Percentiles rank a stretch among this genome's conserved stretches.
Conservation (phyloP, 2,329 filamentous ascomycete species). For the Aspergillus fumigatiaffinis region DNA sequence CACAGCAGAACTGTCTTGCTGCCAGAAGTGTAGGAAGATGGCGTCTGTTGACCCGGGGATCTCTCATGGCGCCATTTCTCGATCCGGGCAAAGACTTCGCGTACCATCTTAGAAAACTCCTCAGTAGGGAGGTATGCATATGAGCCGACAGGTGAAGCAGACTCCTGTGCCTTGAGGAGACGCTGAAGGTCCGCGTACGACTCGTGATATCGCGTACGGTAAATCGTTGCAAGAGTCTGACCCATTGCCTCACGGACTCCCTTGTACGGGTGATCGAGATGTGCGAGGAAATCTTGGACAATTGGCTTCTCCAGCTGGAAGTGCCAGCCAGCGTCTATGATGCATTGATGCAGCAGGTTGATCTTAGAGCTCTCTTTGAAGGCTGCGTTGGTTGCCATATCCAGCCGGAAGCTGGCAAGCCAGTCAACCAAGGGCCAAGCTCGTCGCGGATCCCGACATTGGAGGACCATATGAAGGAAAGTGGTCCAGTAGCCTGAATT, state of each 20-base stretch:
- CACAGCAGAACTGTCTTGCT: slow-evolving; percentile 94
- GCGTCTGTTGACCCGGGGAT: slow-evolving; percentile 82
- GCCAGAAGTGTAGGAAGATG: slow-evolving; percentile 89
- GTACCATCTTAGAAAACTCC: slow-evolving; percentile 69
- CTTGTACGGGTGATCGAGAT: slow-evolving; percentile 97
- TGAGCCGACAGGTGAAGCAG: slow-evolving; percentile 74
- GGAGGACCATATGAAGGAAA: slow-evolving; percentile 83
- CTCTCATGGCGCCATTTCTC: slow-evolving; percentile 86
- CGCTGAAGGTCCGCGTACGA: slow-evolving; percentile 76
- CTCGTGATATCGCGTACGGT: slow-evolving; percentile 89
- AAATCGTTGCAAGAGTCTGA: slow-evolving; percentile 79
- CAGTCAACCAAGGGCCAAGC: slow-evolving; percentile 81
- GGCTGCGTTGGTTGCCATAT: slow-evolving; percentile 92
- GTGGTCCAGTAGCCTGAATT: slow-evolving; percentile 94
- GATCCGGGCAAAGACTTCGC: slow-evolving; percentile 70
- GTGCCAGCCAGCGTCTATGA: slow-evolving; percentile 90
- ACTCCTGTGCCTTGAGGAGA: slow-evolving; percentile 74
- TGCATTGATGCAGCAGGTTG: slow-evolving; percentile 79
- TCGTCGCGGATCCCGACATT: slow-evolving; percentile 83
- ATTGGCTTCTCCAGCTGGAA: slow-evolving; percentile 89
- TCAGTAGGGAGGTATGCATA: slow-evolving; percentile 75
- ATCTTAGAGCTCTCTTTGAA: slow-evolving; percentile 99
- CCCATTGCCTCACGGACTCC: slow-evolving; percentile 94
- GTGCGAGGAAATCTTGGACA: slow-evolving; percentile 78
- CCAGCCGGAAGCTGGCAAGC: slow-evolving; percentile 79